A percentile compares a stretch with the other conserved stretches of the same genome.
phyloP scores from a whole-genome alignment of 2,329 filamentous ascomycete species.

The Ophiosphaerella narmari region DNA sequence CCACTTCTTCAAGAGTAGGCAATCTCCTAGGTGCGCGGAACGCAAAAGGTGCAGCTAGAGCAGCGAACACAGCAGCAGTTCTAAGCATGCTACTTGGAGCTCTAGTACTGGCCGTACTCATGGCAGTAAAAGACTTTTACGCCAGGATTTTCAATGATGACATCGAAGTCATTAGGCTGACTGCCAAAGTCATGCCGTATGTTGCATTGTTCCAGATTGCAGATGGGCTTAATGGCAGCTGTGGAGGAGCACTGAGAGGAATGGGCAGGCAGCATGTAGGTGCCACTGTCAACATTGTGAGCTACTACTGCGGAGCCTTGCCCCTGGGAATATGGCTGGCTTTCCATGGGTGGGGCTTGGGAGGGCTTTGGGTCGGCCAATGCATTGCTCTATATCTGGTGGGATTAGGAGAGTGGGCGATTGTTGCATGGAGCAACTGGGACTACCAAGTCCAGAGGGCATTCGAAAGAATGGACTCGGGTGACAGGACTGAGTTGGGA shows the following conservation, averaged over 20 bases:
- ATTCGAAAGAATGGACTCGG: slow-evolving; percentile 69
- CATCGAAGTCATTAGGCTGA: slow-evolving; percentile 69
- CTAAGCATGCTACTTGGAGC: slow-evolving; percentile 72
- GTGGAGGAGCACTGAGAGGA: slow-evolving; percentile 77
- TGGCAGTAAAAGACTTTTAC: slow-evolving; percentile 73
- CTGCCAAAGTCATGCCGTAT: slow-evolving; percentile 78
- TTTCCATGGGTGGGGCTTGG: slow-evolving; percentile 82
- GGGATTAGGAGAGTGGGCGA: slow-evolving; percentile 75
- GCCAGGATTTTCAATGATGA: slow-evolving; percentile 84
- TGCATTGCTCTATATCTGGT: slow-evolving; percentile 75
- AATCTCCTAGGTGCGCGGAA: slow-evolving; percentile 76
- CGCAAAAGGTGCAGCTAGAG: slow-evolving; percentile 67
- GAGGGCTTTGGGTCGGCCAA: slow-evolving; percentile 82
- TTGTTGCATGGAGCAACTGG: slow-evolving; percentile 80
- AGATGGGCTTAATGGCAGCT: slow-evolving; percentile 83
- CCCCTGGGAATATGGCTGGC: slow-evolving; percentile 84
- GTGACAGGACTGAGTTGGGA: slow-evolving; percentile 49
- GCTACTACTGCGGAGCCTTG: slow-evolving; percentile 81
- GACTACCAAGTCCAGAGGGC: slow-evolving; percentile 72
- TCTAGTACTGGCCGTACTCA: slow-evolving; percentile 68
- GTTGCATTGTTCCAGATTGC: slow-evolving; percentile 91
- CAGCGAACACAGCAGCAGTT: slow-evolving; percentile 76
- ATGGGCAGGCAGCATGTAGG: slow-evolving; percentile 89
- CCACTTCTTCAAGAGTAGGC: slow-evolving; percentile 75
- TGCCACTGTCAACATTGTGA: slow-evolving; percentile 77